Conservation (phyloP, 331 rosid genomes). For the Malus hybrid region DNA sequence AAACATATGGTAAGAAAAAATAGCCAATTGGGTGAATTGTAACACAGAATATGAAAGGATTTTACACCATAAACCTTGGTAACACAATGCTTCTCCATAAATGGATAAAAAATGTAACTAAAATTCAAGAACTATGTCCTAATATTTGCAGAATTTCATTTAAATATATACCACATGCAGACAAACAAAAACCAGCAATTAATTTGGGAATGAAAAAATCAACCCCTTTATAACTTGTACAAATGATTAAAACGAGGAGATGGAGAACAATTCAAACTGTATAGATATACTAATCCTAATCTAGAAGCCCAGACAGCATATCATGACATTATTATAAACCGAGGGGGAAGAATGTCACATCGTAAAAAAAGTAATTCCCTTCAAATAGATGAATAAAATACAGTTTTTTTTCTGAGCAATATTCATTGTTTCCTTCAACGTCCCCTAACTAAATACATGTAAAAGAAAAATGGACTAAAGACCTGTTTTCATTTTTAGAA, state of each 20-base stretch:
- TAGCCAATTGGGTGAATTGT: background rate
- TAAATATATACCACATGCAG: background rate
- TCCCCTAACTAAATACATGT: background rate
- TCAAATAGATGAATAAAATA: background rate
- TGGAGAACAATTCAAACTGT: background rate
- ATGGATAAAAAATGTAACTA: background rate
- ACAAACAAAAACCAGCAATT: no score
- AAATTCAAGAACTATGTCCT: background rate
- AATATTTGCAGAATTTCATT: background rate
- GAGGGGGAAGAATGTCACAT: background rate
- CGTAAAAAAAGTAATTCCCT: background rate
- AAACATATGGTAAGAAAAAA: background rate
- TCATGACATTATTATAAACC: background rate
- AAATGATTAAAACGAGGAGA: background rate
- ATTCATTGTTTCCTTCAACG: background rate
- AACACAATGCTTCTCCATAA: background rate
- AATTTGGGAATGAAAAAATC: no score
- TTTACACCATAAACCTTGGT: background rate
- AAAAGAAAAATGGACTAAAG: conserved; percentile 7
- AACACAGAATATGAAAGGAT: background rate
- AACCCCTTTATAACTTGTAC: background rate
- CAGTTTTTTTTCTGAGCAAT: background rate
- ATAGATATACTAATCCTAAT: background rate
- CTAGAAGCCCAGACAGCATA: background rate
- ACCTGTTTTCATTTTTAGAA: conserved; percentile 39